These are phyloP conservation scores for Candida alai DNA, from an alignment of 805 yeast species.

Conservation along the genomic window DNA sequence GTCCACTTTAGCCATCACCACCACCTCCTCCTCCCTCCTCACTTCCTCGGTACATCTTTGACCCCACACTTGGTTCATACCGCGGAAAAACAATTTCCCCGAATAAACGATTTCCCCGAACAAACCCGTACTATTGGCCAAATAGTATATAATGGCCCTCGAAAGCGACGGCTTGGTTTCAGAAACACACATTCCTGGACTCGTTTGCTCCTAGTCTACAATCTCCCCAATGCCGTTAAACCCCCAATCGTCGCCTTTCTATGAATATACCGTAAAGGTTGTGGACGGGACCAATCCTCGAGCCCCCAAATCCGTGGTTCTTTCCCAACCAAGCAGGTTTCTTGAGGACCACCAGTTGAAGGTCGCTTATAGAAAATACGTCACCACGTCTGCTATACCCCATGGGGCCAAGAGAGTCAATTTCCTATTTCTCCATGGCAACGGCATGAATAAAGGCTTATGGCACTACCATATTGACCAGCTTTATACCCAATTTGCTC, in stretches of 20 bases:
- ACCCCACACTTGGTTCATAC: too few relatives aligned
- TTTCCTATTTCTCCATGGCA: constrained; percentile 56
- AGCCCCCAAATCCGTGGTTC: constrained; percentile 26
- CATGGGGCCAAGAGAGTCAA: constrained; percentile 29
- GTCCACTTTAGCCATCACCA: too few relatives aligned
- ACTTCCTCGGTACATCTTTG: too few relatives aligned
- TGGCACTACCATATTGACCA: constrained; percentile 57
- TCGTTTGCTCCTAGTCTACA: background rate
- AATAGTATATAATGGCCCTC: too few relatives aligned
- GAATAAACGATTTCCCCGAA: too few relatives aligned
- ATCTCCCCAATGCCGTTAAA: constrained; percentile 10
- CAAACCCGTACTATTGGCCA: too few relatives aligned
- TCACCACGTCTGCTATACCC: constrained; percentile 14
- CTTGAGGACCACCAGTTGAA: constrained; percentile 39
- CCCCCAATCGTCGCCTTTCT: constrained; percentile 10
- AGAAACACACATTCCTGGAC: too few relatives aligned
- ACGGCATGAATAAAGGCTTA: constrained; percentile 61
- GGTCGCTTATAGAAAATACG: constrained; percentile 47
- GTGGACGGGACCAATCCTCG: constrained; percentile 35
- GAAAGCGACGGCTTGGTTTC: too few relatives aligned
- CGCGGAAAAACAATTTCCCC: too few relatives aligned
- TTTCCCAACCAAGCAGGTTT: constrained; percentile 24
- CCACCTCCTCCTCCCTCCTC: too few relatives aligned
- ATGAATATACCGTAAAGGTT: constrained; percentile 11
- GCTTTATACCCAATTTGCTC: constrained; percentile 20